These are phyloP conservation scores for Podaxis pistillaris DNA, from an alignment of 768 basidiomycete genomes.

Conservation along the genomic window DNA sequence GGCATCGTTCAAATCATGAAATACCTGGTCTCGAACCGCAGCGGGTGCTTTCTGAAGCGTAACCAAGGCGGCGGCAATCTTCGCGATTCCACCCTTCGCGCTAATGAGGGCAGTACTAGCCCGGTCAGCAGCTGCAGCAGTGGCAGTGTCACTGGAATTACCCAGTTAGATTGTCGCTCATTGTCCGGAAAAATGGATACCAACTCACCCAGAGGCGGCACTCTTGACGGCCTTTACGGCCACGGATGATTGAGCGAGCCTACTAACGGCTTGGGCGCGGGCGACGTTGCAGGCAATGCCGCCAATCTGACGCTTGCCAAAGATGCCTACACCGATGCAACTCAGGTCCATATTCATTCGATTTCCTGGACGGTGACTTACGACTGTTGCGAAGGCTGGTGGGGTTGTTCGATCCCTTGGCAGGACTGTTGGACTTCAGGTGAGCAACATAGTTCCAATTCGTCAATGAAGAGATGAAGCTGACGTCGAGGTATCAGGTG, in stretches of 20 bases:
- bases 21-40: constrained; percentile 23
- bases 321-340: not conserved
- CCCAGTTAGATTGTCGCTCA: not conserved
- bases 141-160: constrained; percentile 20
- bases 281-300: constrained; percentile 23
- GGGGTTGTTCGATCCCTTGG: not conserved
- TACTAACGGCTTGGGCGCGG: constrained; percentile 26
- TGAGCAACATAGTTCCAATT: not conserved
- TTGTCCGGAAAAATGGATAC: not conserved
- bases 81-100: constrained; percentile 23
- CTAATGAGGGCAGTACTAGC: constrained; percentile 23
- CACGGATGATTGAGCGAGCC: constrained; percentile 16
- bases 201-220: constrained; percentile 19
- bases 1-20: constrained; percentile 21
- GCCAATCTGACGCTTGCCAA: constrained; percentile 12
- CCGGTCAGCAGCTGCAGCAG: constrained; percentile 20
- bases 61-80: constrained; percentile 24
- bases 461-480: not conserved
- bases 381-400: constrained; percentile 3
- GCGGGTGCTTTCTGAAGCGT: constrained; percentile 21
- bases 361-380: not conserved
- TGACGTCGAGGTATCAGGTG: not conserved
- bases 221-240: constrained; percentile 4
- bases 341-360: not conserved
- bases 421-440: not conserved